Base-by-base conservation (phyloP, 441 rosid genomes). In the Aquilaria agallochum region DNA sequence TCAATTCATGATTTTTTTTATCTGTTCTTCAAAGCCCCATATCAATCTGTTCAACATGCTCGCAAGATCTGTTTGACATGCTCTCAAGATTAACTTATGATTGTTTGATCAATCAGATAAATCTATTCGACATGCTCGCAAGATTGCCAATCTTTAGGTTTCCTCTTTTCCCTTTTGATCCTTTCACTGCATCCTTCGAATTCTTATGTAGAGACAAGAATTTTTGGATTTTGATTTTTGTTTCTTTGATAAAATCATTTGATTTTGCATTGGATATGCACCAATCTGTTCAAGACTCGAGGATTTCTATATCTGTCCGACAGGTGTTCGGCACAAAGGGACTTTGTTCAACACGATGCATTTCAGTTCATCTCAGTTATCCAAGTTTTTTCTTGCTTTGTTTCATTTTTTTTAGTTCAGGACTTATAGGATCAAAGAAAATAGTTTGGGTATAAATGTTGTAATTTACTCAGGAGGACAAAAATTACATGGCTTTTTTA, bases 211-310 rank as follows among this genome's bases (percentile, higher is more conserved):
- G 1, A 20, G 27, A 20, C 1, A 1, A 20, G 27, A 20, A 20
- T 20, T 33, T 4, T 4, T 42, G 9, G 44, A 31, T 48, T 64
- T 5, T 53, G 14, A 40, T 49, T 34, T 58, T 33, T 55, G 8
- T 54, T 44, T 15, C 11, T 30, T 20, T 20, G 27, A 20, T 20
- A 20, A 20, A 20, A 20, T 20, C 27, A 1, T 20, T 9, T 33
- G 30, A 12, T 11, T 55, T 47, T 4, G 34, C 30, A 60, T 88
- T 89, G 97, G 97, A 11, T 88, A 88, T 70, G 89, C 95, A 0
- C 93, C 95, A 42, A 90, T 90, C 77, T 88, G 92, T 67, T 53
- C 86, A 56, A 91, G 83, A 12, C 87, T 73, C 7, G 95, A 88
- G 62, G 93, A 88, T 71, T 90, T 90, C 78, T 86, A 88, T 59